These are phyloP conservation scores for Yamagishiella unicocca DNA, from an alignment of 139 green algal genomes.

Conservation along the genomic window DNA sequence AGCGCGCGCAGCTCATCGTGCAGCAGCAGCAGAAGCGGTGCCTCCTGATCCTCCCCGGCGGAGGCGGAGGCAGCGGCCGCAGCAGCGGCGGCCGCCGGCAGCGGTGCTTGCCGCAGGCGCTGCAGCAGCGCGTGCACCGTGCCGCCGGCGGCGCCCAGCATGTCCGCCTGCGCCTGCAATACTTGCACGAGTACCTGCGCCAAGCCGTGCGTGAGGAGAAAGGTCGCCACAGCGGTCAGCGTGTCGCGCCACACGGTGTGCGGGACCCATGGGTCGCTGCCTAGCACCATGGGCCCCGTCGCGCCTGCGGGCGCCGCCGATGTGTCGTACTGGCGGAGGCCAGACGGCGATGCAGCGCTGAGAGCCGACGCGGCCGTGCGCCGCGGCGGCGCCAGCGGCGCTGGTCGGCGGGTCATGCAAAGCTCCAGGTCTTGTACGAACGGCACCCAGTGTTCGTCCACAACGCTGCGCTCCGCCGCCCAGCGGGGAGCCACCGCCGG, in stretches of 20 bases:
- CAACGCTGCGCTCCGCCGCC: background rate
- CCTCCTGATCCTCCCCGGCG: background rate
- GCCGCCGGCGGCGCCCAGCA: background rate
- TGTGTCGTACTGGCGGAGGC: background rate
- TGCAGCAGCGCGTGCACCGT: background rate
- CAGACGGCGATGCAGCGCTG: background rate
- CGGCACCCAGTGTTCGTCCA: conserved; percentile 19
- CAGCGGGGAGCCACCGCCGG: background rate
- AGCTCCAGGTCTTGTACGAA: conserved; percentile 35
- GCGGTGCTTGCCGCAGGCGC: background rate
- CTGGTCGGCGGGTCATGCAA: background rate
- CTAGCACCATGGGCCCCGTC: conserved; percentile 10
- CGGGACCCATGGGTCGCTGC: conserved; percentile 14
- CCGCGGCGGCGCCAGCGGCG: background rate
- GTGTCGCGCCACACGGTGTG: background rate
- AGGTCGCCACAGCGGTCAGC: background rate
- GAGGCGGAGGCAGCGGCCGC: background rate
- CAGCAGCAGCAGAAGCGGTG: background rate
- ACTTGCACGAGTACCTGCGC: background rate
- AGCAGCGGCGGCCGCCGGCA: background rate
- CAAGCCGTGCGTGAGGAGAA: background rate
- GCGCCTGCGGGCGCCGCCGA: background rate
- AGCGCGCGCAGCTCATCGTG: background rate
- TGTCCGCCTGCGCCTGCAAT: background rate
- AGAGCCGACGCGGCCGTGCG: background rate